A percentile compares a stretch with the other conserved stretches of the same genome.
Conservation (phyloP, 805 yeast species). For the Myxozyma monticola region DNA sequence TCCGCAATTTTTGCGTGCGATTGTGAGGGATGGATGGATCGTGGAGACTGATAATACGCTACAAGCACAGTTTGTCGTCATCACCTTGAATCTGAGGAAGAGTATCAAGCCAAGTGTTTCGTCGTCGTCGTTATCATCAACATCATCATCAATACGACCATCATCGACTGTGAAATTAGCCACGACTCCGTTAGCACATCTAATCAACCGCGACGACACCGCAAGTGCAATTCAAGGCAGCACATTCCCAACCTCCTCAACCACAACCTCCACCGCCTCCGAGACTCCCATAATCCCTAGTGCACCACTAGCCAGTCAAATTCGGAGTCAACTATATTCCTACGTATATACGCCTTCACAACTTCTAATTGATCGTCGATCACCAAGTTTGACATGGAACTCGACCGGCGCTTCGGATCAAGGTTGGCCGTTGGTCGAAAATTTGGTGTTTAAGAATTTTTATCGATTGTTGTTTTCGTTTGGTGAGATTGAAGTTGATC, state of each 20-base stretch:
- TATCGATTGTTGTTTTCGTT: conserved; percentile 23
- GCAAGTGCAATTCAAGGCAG: too few species aligned
- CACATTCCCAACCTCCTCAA: too few species aligned
- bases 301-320: conserved; percentile 3
- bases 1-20: conserved; percentile 5
- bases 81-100: conserved; percentile 20
- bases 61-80: conserved; percentile 7
- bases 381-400: conserved; percentile 15
- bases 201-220: not conserved
- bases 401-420: conserved; percentile 12
- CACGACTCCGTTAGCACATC: not conserved
- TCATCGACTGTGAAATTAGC: not conserved
- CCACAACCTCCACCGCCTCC: not conserved
- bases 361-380: conserved; percentile 7
- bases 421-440: conserved; percentile 26
- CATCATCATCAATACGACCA: not conserved
- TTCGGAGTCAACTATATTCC: not conserved
- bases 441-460: conserved; percentile 10
- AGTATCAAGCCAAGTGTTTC: conserved; percentile 3
- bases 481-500: conserved; percentile 14
- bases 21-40: conserved; percentile 16
- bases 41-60: conserved; percentile 19
- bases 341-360: conserved; percentile 21
- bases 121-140: not conserved
- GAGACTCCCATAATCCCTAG: not conserved